Percentiles rank a stretch among this genome's conserved stretches.
phyloP scores from a whole-genome alignment of 805 yeast species.

The Kazachstania africana region DNA sequence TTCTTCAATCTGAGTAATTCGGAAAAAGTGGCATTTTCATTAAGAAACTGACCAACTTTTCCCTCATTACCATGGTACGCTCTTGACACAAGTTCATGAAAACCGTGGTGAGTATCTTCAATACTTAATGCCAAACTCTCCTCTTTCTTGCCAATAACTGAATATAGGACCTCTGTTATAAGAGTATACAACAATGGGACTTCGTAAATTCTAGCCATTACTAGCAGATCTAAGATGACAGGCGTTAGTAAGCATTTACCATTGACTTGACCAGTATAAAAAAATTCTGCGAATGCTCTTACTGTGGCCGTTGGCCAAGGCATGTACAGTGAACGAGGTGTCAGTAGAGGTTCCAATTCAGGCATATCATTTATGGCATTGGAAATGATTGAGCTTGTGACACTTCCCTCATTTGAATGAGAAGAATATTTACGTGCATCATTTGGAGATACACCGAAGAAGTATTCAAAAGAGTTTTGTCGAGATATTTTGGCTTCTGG shows the following conservation, averaged over 20 bases:
- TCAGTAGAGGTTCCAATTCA: conserved; percentile 45
- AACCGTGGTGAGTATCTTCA: conserved; percentile 8
- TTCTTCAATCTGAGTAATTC: conserved; percentile 40
- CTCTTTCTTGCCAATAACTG: conserved; percentile 60
- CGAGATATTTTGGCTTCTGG: conserved; percentile 5
- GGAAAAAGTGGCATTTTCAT: conserved; percentile 19
- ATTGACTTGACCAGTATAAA: conserved; percentile 72
- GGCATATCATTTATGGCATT: conserved; percentile 6
- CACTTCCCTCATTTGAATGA: conserved; percentile 8
- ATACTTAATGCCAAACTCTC: conserved; percentile 21
- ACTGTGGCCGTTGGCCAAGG: conserved; percentile 56
- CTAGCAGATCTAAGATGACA: conserved; percentile 50
- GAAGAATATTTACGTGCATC: conserved; percentile 4
- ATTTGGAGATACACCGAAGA: no score
- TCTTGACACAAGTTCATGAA: conserved; percentile 11
- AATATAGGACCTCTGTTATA: conserved; percentile 56
- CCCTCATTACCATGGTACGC: conserved; percentile 16
- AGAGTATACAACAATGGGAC: conserved; percentile 61
- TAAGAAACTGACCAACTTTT: conserved; percentile 13
- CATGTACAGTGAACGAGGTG: conserved; percentile 57
- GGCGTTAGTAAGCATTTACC: conserved; percentile 65
- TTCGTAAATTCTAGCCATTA: conserved; percentile 53
- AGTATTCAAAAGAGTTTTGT: conserved; percentile 1
- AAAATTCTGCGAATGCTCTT: conserved; percentile 56
- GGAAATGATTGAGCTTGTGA: no score